Evolutionary conservation across 2,329 filamentous ascomycete genomes (phyloP).

Genomic region (Alternaria gaisen): DNA sequence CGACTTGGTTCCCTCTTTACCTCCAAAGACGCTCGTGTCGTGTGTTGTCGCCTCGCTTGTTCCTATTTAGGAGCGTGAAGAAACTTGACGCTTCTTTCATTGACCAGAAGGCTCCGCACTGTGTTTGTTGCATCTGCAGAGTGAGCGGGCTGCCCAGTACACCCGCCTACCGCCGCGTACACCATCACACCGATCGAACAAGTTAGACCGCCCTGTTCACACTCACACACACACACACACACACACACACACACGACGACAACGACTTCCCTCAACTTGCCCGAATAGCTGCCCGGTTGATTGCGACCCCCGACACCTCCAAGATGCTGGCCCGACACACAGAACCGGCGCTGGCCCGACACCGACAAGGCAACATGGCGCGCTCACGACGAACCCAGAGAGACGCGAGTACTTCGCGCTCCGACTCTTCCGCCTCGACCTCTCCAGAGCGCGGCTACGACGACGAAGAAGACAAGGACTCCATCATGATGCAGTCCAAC

Average conservation of each 20-base stretch:
- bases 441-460: constrained; percentile 80
- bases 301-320: constrained; percentile 6
- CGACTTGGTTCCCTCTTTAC: constrained; percentile 7
- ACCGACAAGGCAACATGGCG: constrained; percentile 33
- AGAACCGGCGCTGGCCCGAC: constrained; percentile 10
- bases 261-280: neutral
- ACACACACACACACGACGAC: neutral
- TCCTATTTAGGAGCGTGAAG: constrained; percentile 1
- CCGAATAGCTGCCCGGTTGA: neutral
- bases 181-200: constrained; percentile 13
- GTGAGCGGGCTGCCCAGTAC: constrained; percentile 2
- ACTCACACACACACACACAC: neutral
- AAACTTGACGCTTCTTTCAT: neutral
- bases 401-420: constrained; percentile 48
- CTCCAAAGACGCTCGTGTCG: neutral
- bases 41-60: constrained; percentile 4
- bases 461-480: constrained; percentile 87
- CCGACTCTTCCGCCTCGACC: constrained; percentile 71
- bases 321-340: constrained; percentile 19
- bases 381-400: constrained; percentile 46
- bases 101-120: neutral
- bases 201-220: neutral
- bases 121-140: neutral
- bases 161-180: constrained; percentile 23
- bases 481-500: constrained; percentile 82